Evolutionary conservation across 2,329 filamentous ascomycete species (phyloP).

Genomic region (Calonectria montana): DNA sequence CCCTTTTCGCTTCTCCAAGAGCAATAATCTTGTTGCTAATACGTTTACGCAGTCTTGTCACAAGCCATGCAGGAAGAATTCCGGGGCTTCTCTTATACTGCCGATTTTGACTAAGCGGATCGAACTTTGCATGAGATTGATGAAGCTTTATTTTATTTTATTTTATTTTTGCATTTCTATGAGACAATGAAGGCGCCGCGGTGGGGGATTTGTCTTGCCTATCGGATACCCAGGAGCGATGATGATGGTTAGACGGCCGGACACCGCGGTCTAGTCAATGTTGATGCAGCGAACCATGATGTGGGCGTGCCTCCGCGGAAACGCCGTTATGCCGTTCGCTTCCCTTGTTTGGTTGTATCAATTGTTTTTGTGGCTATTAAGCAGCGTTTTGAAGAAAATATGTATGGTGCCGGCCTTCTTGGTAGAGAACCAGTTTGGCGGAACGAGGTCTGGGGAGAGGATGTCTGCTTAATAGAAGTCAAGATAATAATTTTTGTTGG

Average conservation of each 20-base stretch:
- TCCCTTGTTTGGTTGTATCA: constrained; percentile 32
- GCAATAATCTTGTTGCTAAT: constrained; percentile 39
- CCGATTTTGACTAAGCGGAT: constrained; percentile 78
- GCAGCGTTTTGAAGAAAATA: constrained; percentile 36
- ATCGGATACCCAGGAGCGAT: constrained; percentile 44
- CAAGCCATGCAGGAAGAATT: constrained; percentile 99
- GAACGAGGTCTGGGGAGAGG: constrained; percentile 30
- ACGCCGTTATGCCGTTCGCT: constrained; percentile 28
- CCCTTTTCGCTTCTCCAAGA: neutral
- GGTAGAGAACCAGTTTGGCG: constrained; percentile 31
- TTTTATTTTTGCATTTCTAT: constrained; percentile 36
- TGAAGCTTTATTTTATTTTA: constrained; percentile 5
- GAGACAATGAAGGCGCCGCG: constrained; percentile 38
- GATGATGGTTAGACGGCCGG: constrained; percentile 38
- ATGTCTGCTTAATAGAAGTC: constrained; percentile 41
- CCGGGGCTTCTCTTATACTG: constrained; percentile 97
- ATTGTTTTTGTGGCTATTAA: constrained; percentile 32
- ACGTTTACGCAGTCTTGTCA: constrained; percentile 76
- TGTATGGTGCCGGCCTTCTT: constrained; percentile 27
- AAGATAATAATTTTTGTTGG: constrained; percentile 29
- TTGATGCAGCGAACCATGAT: constrained; percentile 32
- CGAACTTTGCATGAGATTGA: constrained; percentile 31
- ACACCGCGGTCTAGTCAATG: constrained; percentile 36
- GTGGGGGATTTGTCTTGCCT: constrained; percentile 42
- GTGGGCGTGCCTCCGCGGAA: constrained; percentile 21